Conservation (phyloP, 2,329 filamentous ascomycete genomes). For the Keithomyces neogunnii region DNA sequence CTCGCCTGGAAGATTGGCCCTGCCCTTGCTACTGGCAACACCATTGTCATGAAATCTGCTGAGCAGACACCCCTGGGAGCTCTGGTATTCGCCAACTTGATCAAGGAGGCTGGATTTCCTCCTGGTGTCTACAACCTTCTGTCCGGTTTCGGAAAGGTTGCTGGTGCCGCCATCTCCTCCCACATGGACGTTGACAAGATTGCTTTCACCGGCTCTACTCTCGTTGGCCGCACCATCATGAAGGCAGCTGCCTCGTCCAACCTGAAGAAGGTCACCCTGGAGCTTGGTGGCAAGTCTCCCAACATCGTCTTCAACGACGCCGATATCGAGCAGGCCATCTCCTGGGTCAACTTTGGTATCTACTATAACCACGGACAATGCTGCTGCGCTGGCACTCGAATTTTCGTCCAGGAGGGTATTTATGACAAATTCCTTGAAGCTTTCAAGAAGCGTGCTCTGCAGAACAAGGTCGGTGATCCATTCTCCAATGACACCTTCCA, state of each 20-base stretch:
- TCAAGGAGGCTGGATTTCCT: slow-evolving; percentile 73
- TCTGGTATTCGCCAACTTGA: slow-evolving; percentile 53
- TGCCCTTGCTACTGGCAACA: slow-evolving; percentile 65
- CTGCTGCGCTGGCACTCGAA: slow-evolving; percentile 70
- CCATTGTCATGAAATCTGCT: slow-evolving; percentile 63
- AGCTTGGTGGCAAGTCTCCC: slow-evolving; percentile 72
- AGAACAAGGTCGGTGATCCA: slow-evolving; percentile 77
- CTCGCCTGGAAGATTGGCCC: slow-evolving; percentile 75
- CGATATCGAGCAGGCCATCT: slow-evolving; percentile 67
- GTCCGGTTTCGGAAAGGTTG: slow-evolving; percentile 70
- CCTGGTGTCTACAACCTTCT: slow-evolving; percentile 69
- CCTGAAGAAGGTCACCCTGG: slow-evolving; percentile 74
- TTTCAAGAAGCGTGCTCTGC: slow-evolving; percentile 67
- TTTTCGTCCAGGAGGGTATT: slow-evolving; percentile 79
- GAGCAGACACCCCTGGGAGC: slow-evolving; percentile 68
- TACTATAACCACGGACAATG: slow-evolving; percentile 58
- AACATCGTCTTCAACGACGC: slow-evolving; percentile 75
- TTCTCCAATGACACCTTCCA: slow-evolving; percentile 76
- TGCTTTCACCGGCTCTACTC: slow-evolving; percentile 72
- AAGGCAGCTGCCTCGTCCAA: slow-evolving; percentile 71
- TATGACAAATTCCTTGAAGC: slow-evolving; percentile 78
- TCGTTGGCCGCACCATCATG: slow-evolving; percentile 68
- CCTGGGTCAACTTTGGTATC: slow-evolving; percentile 67
- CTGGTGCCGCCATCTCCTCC: slow-evolving; percentile 65
- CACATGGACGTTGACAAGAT: slow-evolving; percentile 82